Percentiles rank a stretch among this genome's conserved stretches.
Evolutionary conservation across 495 filamentous ascomycete genomes (phyloP).

Genomic region (Pyronema domesticum): DNA sequence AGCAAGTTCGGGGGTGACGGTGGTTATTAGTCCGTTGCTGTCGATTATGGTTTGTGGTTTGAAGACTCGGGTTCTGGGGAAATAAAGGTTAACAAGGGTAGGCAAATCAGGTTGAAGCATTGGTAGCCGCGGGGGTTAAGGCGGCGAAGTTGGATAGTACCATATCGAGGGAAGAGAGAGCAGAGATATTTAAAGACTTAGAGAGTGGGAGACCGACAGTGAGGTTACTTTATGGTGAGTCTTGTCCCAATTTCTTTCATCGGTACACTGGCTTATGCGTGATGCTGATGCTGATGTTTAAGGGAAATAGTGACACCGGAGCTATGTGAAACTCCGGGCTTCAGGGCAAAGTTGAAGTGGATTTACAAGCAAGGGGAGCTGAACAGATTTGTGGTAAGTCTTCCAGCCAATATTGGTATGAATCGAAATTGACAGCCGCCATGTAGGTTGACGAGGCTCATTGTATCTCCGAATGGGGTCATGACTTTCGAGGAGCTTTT

Average conservation of each 20-base stretch:
- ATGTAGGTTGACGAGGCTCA: conserved; percentile 70
- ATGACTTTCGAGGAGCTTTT: conserved; percentile 90
- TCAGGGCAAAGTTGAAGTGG: conserved; percentile 52
- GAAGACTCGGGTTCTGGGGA: background rate
- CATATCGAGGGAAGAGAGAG: conserved; percentile 43
- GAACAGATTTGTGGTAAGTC: conserved; percentile 44
- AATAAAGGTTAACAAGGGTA: conserved; percentile 17
- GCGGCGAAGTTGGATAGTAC: conserved; percentile 79
- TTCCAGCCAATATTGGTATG: background rate
- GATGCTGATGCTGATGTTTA: background rate
- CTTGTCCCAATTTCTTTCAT: background rate
- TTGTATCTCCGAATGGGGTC: conserved; percentile 92
- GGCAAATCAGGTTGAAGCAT: conserved; percentile 80
- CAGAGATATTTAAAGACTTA: conserved; percentile 57
- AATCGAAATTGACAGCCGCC: background rate
- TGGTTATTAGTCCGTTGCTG: conserved; percentile 78
- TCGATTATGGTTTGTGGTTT: conserved; percentile 58
- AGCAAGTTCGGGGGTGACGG: conserved; percentile 43
- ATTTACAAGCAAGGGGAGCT: conserved; percentile 73
- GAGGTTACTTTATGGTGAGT: conserved; percentile 51
- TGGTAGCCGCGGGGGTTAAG: conserved; percentile 53
- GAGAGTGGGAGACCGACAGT: conserved; percentile 69
- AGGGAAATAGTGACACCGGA: conserved; percentile 56
- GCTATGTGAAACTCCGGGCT: conserved; percentile 58
- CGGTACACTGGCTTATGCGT: background rate